phyloP scores from a whole-genome alignment of 345 rosid species.

The Rubroshorea leprosula region DNA sequence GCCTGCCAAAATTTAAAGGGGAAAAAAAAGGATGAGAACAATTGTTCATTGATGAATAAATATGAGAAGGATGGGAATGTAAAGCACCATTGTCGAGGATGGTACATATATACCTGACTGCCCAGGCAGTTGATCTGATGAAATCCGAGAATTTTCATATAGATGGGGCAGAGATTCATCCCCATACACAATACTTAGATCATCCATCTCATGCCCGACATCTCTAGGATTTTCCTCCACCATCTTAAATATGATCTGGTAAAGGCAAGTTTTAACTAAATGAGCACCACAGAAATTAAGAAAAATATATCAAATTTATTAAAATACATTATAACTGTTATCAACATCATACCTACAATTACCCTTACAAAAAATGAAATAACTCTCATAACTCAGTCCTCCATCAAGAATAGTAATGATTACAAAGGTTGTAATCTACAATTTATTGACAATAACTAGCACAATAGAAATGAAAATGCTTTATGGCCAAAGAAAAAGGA shows the following conservation, averaged over 20 bases:
- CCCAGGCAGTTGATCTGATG: slow-evolving; percentile 86
- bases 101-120: slow-evolving; percentile 47
- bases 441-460: neutral
- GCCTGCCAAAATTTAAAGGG: slow-evolving; percentile 33
- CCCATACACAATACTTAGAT: slow-evolving; percentile 78
- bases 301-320: too few relatives aligned
- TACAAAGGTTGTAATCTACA: neutral
- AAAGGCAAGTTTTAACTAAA: slow-evolving; percentile 15
- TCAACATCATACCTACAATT: neutral
- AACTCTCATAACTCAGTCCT: neutral
- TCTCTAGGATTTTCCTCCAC: slow-evolving; percentile 98
- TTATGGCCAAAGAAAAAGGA: too few relatives aligned
- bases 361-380: neutral
- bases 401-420: neutral
- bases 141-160: slow-evolving; percentile 88
- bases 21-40: neutral
- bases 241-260: slow-evolving; percentile 90
- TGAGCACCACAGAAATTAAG: slow-evolving; percentile 10
- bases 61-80: neutral
- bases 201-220: slow-evolving; percentile 98
- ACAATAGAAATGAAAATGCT: too few relatives aligned
- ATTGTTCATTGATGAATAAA: neutral
- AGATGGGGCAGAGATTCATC: slow-evolving; percentile 90
- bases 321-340: neutral
- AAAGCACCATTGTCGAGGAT: neutral